Evolutionary conservation across 257 asterid species (phyloP).

Genomic region (Galeopsis tetrahit): DNA sequence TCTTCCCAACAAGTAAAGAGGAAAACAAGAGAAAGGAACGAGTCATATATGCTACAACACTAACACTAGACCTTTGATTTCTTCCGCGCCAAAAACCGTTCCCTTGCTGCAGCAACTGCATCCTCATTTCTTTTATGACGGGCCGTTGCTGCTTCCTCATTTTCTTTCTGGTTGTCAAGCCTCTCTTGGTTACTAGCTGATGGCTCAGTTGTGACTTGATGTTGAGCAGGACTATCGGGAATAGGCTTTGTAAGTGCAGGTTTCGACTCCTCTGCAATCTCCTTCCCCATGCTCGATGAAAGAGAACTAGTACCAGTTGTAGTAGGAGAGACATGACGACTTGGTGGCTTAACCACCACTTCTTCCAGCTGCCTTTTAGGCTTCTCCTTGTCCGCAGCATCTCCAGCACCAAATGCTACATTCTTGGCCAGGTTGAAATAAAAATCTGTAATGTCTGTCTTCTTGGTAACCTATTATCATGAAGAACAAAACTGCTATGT

Average conservation of each 20-base stretch:
- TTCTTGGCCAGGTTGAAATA: constrained; percentile 79
- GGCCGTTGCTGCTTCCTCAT: constrained; percentile 58
- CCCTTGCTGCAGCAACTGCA: constrained; percentile 71
- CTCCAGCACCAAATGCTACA: constrained; percentile 82
- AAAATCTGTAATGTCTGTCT: constrained; percentile 77
- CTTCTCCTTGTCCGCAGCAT: constrained; percentile 50
- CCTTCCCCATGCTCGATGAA: constrained; percentile 44
- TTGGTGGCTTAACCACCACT: constrained; percentile 38
- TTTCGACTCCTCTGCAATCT: constrained; percentile 34
- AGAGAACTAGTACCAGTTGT: constrained; percentile 38
- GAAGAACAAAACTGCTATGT: constrained; percentile 20
- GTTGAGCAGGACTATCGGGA: constrained; percentile 44
- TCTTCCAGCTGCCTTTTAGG: constrained; percentile 48
- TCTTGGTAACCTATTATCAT: constrained; percentile 74
- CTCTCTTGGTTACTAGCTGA: constrained; percentile 44
- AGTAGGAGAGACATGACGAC: constrained; percentile 37
- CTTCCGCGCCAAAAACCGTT: constrained; percentile 80
- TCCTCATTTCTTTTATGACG: constrained; percentile 72
- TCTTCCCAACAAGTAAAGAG: not conserved
- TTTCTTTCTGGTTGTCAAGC: constrained; percentile 54
- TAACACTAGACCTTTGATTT: constrained; percentile 55
- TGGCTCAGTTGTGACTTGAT: constrained; percentile 35
- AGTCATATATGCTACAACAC: constrained; percentile 27
- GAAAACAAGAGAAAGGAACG: not conserved
- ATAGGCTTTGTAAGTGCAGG: constrained; percentile 36